These are phyloP conservation scores for Westerdykella sp. DNA, from an alignment of 2,329 filamentous ascomycete species.

Conservation along the genomic window DNA sequence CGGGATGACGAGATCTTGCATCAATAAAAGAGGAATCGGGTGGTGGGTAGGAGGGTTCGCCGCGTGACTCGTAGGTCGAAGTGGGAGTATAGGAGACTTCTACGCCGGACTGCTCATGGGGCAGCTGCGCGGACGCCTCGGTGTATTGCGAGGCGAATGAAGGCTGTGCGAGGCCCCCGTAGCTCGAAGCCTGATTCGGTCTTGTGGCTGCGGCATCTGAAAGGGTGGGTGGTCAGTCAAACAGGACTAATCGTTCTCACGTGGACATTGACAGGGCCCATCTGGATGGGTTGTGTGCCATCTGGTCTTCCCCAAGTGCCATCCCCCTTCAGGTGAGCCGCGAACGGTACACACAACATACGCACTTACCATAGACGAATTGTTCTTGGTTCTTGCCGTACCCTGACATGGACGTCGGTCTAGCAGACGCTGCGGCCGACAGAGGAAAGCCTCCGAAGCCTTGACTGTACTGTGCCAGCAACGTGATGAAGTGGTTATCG, in stretches of 20 bases:
- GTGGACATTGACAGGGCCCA: conserved; percentile 32
- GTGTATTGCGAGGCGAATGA: conserved; percentile 46
- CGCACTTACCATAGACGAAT: conserved; percentile 72
- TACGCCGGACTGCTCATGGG: conserved; percentile 44
- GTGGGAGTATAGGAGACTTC: conserved; percentile 42
- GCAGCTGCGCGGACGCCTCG: conserved; percentile 44
- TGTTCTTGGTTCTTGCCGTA: conserved; percentile 70
- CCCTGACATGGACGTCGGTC: conserved; percentile 70
- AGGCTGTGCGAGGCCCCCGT: conserved; percentile 45
- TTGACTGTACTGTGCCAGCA: conserved; percentile 28
- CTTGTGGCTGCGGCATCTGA: conserved; percentile 56
- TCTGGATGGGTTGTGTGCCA: conserved; percentile 34
- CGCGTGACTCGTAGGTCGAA: conserved; percentile 46
- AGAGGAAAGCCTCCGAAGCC: conserved; percentile 46
- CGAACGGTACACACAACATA: conserved; percentile 4
- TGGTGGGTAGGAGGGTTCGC: conserved; percentile 36
- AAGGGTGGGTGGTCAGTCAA: conserved; percentile 42
- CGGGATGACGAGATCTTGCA: conserved; percentile 51
- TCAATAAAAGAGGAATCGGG: conserved; percentile 51
- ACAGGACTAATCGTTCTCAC: conserved; percentile 28
- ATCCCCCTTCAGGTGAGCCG: conserved; percentile 36
- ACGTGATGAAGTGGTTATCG: conserved; percentile 18
- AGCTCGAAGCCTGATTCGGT: conserved; percentile 52
- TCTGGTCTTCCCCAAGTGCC: conserved; percentile 20
- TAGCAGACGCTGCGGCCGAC: conserved; percentile 36